Evolutionary conservation across 1,284 basidiomycete genomes (phyloP), one percentile per base, ranked within the genome.

Genomic region (Fereydounia khargensis): DNA sequence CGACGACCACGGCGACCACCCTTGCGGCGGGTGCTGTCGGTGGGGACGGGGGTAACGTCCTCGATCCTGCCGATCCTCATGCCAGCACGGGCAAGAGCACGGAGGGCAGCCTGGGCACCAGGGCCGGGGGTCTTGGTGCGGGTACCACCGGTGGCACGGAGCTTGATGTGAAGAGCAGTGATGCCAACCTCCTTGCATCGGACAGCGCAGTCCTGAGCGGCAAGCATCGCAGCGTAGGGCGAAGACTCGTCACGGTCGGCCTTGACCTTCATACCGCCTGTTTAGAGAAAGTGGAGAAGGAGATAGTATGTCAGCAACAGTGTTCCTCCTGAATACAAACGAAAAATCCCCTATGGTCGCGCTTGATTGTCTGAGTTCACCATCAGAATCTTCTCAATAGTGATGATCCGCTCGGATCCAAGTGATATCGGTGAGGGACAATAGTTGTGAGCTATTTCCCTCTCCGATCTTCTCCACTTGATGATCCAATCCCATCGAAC

Each of bases 231-330:
- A 61, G 94, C 95, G 81, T 97, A 98, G 20, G 94, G 90, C 31
- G 94, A 97, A 40, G 92, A 97, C 82, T 98, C 94, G 82, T 98
- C 94, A 81, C 95, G 89, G 81, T 98, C 94, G 31, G 94, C 95
- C 83, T 98, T 98, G 82, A 98, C 94, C 83, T 98, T 98, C 95
- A 98, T 98, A 65, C 94, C 94, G 77, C 89, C 88, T 88, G n/a
- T n/a, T n/a, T n/a, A n/a, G n/a, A 6, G 23, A 9, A 27, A 9
- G 11, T 18, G 16, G 42, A 32, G 19, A 16, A 16, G 20, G 21
- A 18, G 37, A 14, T 3, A n/a, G n/a, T n/a, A n/a, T n/a, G n/a
- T n/a, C n/a, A n/a, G n/a, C n/a, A n/a, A n/a, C n/a, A n/a, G n/a
- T n/a, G n/a, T n/a, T n/a, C n/a, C n/a, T n/a, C n/a, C n/a, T n/a